Evolutionary conservation across 192 early-diverging fungal genomes (phyloP).

Genomic region (Backusella macrospora): DNA sequence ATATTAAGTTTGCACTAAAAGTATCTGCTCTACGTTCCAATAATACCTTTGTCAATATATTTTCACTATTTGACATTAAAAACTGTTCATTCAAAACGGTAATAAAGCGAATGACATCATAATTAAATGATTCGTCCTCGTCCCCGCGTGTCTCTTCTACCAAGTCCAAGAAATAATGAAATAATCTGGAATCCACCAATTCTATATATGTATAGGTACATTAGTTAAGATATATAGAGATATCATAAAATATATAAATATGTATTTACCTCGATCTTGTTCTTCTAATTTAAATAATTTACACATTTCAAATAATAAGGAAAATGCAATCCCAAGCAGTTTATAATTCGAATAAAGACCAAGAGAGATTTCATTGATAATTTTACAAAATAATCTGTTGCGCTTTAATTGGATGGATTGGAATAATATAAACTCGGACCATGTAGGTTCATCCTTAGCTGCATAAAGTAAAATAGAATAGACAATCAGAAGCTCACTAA

Average conservation of each 20-base stretch:
- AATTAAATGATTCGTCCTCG: slow-evolving; percentile 57
- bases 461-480: slow-evolving; percentile 52
- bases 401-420: slow-evolving; percentile 5
- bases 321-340: slow-evolving; percentile 48
- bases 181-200: slow-evolving; percentile 45
- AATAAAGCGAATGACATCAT: slow-evolving; percentile 54
- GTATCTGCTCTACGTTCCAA: slow-evolving; percentile 66
- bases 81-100: slow-evolving; percentile 74
- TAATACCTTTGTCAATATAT: slow-evolving; percentile 57
- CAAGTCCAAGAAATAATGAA: slow-evolving; percentile 58
- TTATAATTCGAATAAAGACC: slow-evolving; percentile 24
- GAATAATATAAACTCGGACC: slow-evolving; percentile 45
- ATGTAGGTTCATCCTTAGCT: slow-evolving; percentile 46
- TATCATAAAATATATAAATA: background rate
- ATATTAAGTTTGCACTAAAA: slow-evolving; percentile 89
- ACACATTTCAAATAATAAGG: slow-evolving; percentile 66
- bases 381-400: slow-evolving; percentile 48
- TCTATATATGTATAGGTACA: slow-evolving; percentile 32
- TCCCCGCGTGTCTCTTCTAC: slow-evolving; percentile 62
- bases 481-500: slow-evolving; percentile 36
- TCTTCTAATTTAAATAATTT: slow-evolving; percentile 53
- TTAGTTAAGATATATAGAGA: background rate
- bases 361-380: slow-evolving; percentile 47
- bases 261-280: slow-evolving; percentile 51
- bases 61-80: slow-evolving; percentile 50